These are phyloP conservation scores for Heterobasidion parviporum DNA, from an alignment of 1,284 basidiomycete genomes.

Conservation along the genomic window DNA sequence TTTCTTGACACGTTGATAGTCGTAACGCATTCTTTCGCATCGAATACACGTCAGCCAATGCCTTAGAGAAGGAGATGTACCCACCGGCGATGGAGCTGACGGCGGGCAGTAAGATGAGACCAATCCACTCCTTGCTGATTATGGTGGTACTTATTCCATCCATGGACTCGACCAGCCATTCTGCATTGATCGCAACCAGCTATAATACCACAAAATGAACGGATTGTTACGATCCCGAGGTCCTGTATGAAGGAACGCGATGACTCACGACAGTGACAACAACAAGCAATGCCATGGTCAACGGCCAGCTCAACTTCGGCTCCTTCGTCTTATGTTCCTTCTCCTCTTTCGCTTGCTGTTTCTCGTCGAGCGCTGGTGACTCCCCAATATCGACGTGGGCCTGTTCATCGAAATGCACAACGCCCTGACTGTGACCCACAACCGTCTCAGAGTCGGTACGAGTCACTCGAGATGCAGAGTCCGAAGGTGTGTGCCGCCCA, in stretches of 20 bases:
- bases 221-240: no score
- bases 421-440: background rate
- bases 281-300: constrained; percentile 50
- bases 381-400: background rate
- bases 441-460: background rate
- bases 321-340: constrained; percentile 13
- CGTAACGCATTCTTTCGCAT: constrained; percentile 50
- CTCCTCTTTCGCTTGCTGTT: constrained; percentile 12
- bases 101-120: constrained; percentile 79
- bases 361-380: constrained; percentile 1
- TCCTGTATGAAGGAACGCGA: no score
- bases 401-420: background rate
- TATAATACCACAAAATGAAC: constrained; percentile 13
- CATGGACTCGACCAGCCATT: constrained; percentile 78
- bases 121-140: constrained; percentile 74
- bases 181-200: constrained; percentile 69
- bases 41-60: background rate
- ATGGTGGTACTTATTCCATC: constrained; percentile 46
- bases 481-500: constrained; percentile 10
- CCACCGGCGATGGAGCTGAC: constrained; percentile 73
- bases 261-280: constrained; percentile 56
- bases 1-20: constrained; percentile 81
- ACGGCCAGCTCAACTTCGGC: constrained; percentile 52
- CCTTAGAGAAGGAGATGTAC: constrained; percentile 1
- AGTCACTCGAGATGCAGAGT: background rate